A percentile compares a stretch with the other conserved stretches of the same genome.
Evolutionary conservation across 371 early-diverging fungal species (phyloP).

Genomic region (Syncephalastrum monosporum): DNA sequence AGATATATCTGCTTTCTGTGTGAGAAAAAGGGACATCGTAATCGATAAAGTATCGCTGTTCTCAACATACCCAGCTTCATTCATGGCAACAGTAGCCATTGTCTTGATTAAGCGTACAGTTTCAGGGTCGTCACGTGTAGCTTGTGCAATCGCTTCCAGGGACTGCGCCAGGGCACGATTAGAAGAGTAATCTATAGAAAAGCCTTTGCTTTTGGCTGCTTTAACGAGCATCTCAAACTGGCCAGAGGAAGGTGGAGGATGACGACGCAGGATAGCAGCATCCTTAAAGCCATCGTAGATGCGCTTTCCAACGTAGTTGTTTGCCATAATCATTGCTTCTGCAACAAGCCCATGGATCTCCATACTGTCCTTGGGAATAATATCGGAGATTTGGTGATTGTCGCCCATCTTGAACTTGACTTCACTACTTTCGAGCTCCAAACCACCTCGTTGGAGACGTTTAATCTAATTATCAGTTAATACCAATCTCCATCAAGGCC

Average conservation of each 20-base stretch:
- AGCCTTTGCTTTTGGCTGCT: conserved; percentile 64
- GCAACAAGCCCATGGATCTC: conserved; percentile 96
- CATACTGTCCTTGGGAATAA: conserved; percentile 75
- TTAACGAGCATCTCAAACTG: conserved; percentile 70
- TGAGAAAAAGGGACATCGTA: not conserved
- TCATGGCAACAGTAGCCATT: conserved; percentile 81
- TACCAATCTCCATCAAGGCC: not conserved
- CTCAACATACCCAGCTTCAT: conserved; percentile 61
- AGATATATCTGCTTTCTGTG: conserved; percentile 42
- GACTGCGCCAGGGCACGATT: conserved; percentile 68
- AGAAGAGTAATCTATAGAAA: conserved; percentile 61
- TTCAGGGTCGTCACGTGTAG: conserved; percentile 50
- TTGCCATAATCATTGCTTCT: conserved; percentile 99
- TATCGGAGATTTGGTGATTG: conserved; percentile 61
- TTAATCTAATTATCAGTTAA: conserved; percentile 32
- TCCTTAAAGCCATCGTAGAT: conserved; percentile 80
- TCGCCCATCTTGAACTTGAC: conserved; percentile 71
- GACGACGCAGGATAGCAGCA: conserved; percentile 86
- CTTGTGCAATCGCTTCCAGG: conserved; percentile 36
- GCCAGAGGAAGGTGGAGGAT: conserved; percentile 68
- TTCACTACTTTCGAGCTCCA: conserved; percentile 75
- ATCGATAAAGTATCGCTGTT: not conserved
- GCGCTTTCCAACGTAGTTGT: conserved; percentile 87
- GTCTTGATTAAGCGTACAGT: conserved; percentile 61
- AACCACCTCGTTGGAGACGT: conserved; percentile 62